phyloP scores from a whole-genome alignment of 305 asterid genomes.

The Stenogyne calaminthoides region DNA sequence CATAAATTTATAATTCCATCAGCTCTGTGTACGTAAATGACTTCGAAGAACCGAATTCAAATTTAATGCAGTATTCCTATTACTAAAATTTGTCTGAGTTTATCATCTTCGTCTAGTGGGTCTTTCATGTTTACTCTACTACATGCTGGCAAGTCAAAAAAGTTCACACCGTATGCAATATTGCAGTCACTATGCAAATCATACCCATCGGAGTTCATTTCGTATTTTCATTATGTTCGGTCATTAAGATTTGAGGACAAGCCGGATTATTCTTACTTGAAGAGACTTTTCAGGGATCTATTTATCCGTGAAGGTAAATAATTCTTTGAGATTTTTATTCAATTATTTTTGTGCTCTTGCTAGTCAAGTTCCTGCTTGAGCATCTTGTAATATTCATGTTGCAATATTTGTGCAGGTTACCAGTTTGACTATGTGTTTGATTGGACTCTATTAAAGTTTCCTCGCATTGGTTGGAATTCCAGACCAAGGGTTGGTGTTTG shows the following conservation, averaged over 20 bases:
- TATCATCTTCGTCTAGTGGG: slow-evolving; percentile 1
- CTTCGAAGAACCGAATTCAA: slow-evolving; percentile 14
- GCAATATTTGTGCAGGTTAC: slow-evolving; percentile 45
- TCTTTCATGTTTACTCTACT: slow-evolving; percentile 21
- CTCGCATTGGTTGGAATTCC: slow-evolving; percentile 77
- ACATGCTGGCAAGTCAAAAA: slow-evolving; percentile 12
- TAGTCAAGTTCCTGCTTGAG: slow-evolving; percentile 10
- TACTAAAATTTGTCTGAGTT: slow-evolving; percentile 13
- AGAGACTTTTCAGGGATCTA: slow-evolving; percentile 71
- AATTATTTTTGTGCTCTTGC: slow-evolving; percentile 7
- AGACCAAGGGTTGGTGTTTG: slow-evolving; percentile 70
- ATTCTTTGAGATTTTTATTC: slow-evolving; percentile 14
- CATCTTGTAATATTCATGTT: slow-evolving; percentile 14
- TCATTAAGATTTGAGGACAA: slow-evolving; percentile 75
- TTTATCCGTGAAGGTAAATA: slow-evolving; percentile 68
- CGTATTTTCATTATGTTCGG: slow-evolving; percentile 73
- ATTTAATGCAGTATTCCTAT: slow-evolving; percentile 6
- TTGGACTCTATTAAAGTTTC: slow-evolving; percentile 72
- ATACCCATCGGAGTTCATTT: slow-evolving; percentile 69
- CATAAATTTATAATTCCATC: not conserved
- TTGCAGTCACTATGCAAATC: slow-evolving; percentile 67
- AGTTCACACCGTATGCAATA: slow-evolving; percentile 20
- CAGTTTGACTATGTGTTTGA: slow-evolving; percentile 67
- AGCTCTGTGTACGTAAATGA: not conserved
- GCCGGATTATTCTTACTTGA: slow-evolving; percentile 73